These are phyloP conservation scores for Fusarium humuli DNA, from an alignment of 2,329 filamentous ascomycete genomes.

Conservation along the genomic window DNA sequence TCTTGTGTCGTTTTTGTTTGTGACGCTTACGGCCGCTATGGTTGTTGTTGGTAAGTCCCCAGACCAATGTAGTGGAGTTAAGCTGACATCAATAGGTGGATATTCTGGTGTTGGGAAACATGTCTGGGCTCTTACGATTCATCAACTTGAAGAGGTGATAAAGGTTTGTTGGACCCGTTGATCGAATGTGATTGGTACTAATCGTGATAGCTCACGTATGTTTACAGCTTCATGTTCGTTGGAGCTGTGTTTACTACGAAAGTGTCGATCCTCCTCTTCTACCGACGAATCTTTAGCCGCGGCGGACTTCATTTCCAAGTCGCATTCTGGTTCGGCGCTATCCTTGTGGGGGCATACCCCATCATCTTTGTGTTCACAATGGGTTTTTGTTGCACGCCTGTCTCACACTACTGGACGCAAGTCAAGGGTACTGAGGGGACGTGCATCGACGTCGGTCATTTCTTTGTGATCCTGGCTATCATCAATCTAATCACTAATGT, in stretches of 20 bases:
- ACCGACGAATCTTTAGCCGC: conserved; percentile 13
- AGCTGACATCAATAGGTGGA: not conserved
- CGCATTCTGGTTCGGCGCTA: conserved; percentile 11
- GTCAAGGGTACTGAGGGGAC: conserved; percentile 8
- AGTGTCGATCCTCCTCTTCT: conserved; percentile 22
- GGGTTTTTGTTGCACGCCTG: not conserved
- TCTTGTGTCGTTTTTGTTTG: conserved; percentile 15
- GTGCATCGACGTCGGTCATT: conserved; percentile 6
- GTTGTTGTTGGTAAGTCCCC: conserved; percentile 10
- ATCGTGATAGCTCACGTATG: not conserved
- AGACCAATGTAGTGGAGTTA: rapidly evolving
- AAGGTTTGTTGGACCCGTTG: not conserved
- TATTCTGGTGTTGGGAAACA: conserved; percentile 18
- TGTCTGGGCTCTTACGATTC: conserved; percentile 22
- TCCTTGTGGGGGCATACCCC: conserved; percentile 4
- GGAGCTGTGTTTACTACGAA: conserved; percentile 21
- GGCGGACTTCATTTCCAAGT: not conserved
- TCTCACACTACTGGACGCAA: conserved; percentile 19
- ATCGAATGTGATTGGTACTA: not conserved
- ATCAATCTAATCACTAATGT: conserved; percentile 9
- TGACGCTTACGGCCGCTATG: conserved; percentile 3
- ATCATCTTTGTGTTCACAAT: conserved; percentile 20
- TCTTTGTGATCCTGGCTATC: conserved; percentile 16
- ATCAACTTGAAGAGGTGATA: not conserved
- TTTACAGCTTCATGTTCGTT: conserved; percentile 19